Base-by-base conservation (phyloP, 2,329 filamentous ascomycete species). In the Claviceps digitariae region DNA sequence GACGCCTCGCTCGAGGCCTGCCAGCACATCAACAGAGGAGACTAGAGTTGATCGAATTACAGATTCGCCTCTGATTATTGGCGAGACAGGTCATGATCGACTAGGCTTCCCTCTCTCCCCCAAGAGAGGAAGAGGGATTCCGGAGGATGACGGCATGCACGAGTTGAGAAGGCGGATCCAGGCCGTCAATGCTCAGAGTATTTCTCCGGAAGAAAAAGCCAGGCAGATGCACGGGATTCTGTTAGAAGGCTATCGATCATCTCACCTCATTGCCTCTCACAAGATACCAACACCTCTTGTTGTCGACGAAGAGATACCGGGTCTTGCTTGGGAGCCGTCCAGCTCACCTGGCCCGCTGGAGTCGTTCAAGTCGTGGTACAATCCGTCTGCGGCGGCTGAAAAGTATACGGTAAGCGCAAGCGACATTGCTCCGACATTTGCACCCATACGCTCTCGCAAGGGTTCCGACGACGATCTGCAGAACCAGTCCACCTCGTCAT, bases 121-220 rank as follows among this genome's bases (percentile, higher is more conserved):
- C 9, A 58, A 55, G 52, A 65, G 61, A 54, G 61, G 59, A 48
- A 64, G 63, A 15, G 65, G 61, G 41, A 67, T 89, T 43, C 86
- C 87, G 1, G 87, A 84, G 63, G 85, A 91, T 62, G 87, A 93
- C 72, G 87, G 87, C 46, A 90, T 88, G 83, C 74, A 77, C 20
- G 67, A 71, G 52, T 67, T 91, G 60, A 76, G 87, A 60, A 75
- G 72, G 57, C 80, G 79, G 57, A 89, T 93, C 58, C 75, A 85
- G 55, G 73, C 72, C 23, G 84, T 91, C 56, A 84, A 88, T 64
- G 72, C 77, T 27, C 74, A 75, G 58, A 72, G 81, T 25, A 73
- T 83, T 48, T 67, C 77, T 3, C 72, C 75, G 45, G 65, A 73
- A 7, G 82, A 87, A 55, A 90, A 90, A 67, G 87, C 87, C 25